These are phyloP conservation scores for Neurospora tetraspora DNA, from an alignment of 495 filamentous ascomycete genomes.

Conservation along the genomic window DNA sequence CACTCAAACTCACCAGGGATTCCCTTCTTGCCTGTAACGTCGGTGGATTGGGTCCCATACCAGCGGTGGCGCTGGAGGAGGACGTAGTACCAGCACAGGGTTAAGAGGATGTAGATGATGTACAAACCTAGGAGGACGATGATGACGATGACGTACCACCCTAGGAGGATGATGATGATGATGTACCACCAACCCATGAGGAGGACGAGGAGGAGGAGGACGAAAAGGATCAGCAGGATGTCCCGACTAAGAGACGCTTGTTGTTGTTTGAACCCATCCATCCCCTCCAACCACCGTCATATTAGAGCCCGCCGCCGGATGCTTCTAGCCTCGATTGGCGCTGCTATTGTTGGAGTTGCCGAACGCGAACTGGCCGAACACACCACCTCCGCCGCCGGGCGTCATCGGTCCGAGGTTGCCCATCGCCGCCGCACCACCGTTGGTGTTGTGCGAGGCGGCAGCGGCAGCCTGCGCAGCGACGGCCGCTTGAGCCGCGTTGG, in stretches of 20 bases:
- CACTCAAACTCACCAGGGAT: background rate
- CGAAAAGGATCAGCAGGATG: background rate
- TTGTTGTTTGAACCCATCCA: background rate
- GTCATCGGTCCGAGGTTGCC: slow-evolving; percentile 53
- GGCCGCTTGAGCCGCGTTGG: background rate
- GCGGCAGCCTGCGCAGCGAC: background rate
- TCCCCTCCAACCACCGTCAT: background rate
- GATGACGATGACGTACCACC: too few relatives aligned
- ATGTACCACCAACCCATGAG: background rate
- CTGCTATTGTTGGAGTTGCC: slow-evolving; percentile 14
- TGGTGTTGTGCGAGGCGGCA: slow-evolving; percentile 35
- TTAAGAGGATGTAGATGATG: background rate
- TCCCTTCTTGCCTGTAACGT: background rate
- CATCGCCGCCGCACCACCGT: slow-evolving; percentile 13
- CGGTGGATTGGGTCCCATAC: background rate
- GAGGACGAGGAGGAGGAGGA: background rate
- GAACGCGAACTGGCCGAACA: slow-evolving; percentile 49
- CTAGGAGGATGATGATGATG: background rate
- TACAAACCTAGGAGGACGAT: background rate
- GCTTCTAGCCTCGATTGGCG: background rate
- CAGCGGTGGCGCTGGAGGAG: background rate
- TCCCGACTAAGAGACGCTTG: background rate
- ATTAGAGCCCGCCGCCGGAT: background rate
- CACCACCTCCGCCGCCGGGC: slow-evolving; percentile 56
- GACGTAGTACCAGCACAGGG: background rate